Conservation (phyloP, 495 filamentous ascomycete genomes). For the Glutinoglossum americanum region DNA sequence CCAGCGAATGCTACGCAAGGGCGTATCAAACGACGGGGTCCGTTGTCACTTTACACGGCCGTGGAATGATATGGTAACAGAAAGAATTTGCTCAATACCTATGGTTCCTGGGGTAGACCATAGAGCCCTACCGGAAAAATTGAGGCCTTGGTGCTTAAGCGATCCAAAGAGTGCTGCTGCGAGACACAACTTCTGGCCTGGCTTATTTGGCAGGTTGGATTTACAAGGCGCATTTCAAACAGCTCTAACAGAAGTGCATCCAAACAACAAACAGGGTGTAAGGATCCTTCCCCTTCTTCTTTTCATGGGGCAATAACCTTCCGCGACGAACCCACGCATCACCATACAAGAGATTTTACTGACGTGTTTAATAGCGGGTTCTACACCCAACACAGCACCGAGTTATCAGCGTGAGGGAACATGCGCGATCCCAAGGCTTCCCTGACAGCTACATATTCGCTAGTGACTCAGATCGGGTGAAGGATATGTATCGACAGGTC, state of each 20-base stretch:
- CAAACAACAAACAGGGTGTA: constrained; percentile 1
- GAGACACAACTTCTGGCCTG: background rate
- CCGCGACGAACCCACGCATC: background rate
- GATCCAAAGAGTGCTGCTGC: background rate
- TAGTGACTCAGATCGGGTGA: background rate
- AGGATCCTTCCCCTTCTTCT: background rate
- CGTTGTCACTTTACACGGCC: background rate
- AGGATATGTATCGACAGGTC: background rate
- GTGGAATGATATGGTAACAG: background rate
- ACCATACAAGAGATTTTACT: background rate
- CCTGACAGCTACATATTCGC: background rate
- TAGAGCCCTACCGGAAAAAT: background rate
- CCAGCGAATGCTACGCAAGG: background rate
- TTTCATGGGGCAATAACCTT: background rate
- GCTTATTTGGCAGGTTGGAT: constrained; percentile 1
- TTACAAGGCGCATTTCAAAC: background rate
- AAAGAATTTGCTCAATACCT: background rate
- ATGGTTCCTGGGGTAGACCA: background rate
- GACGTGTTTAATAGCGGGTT: background rate
- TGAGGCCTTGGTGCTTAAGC: background rate
- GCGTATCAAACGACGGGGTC: background rate
- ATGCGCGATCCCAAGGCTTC: background rate
- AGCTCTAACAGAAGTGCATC: background rate
- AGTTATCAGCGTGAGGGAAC: background rate
- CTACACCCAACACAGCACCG: background rate